Base-by-base conservation (phyloP, 1,284 basidiomycete genomes). In the Marasmius fiardii region DNA sequence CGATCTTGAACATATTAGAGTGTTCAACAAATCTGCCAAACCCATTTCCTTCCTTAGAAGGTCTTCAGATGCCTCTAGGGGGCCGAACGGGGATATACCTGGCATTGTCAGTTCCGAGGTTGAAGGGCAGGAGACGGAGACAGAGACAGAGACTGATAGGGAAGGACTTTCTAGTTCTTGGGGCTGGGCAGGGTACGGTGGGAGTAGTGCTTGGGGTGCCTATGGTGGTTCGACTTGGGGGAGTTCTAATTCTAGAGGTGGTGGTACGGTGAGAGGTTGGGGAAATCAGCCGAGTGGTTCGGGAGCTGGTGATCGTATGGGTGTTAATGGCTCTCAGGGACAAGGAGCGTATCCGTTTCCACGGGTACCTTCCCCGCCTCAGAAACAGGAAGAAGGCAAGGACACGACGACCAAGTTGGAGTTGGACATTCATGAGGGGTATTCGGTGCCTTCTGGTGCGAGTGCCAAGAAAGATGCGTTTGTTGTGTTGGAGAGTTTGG, bases 21-120 rank as follows among this genome's bases (percentile, higher is more conserved):
- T 96, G 28, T 98, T 93, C 76, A 83, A 85, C 55, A 81, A 90
- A 52, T 82, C 87, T 43, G 94, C 93, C 39, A 86, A 87, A 58
- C 95, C 95, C 0, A 75, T 76, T 4, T 69, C 71, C 0, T 62
- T 82, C 7, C 65, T 67, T 5, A 50, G 57, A 5, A 28, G 35
- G 2, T 53, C 52, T 23, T 41, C 35, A 4, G 26, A 41, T 31
- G 47, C 28, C 1, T 49, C 47, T 2, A 26, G 47, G n/a, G 47
- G 47, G 1, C 47, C 47, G 12, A 49, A 23, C n/a, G 44, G 44
- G 26, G 8, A 21, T 23, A 45, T 45, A 8, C 18, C 16, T 18
- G 28, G 28, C n/a, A 16, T 18, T 16, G 28, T 6, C 31, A 20
- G n/a, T 28, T 58, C 64, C 3, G 49, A 44, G 51, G 79, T 55